Percentiles rank a stretch among this genome's conserved stretches.
Conservation (phyloP, 495 filamentous ascomycete genomes). For the Neurospora africana region DNA sequence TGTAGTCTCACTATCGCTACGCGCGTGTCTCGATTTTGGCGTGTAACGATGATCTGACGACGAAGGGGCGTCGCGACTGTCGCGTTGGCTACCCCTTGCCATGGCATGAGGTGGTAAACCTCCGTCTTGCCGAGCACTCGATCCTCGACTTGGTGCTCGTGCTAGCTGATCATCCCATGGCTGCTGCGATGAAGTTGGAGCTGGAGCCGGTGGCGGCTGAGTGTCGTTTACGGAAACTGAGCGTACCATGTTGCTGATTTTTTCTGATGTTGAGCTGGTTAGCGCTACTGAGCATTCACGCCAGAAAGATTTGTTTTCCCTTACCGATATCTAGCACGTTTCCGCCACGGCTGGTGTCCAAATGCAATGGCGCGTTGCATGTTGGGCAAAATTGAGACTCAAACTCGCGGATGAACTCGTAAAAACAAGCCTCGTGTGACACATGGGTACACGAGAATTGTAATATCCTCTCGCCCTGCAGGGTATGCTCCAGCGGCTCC, state of each 20-base stretch:
- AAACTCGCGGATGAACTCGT: conserved; percentile 93
- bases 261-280: conserved; percentile 48
- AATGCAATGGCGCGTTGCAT: conserved; percentile 82
- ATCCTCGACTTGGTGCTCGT: conserved; percentile 40
- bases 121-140: conserved; percentile 28
- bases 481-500: conserved; percentile 91
- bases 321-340: conserved; percentile 89
- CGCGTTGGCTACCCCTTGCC: conserved; percentile 28
- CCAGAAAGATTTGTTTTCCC: not conserved
- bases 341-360: conserved; percentile 91
- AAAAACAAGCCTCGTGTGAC: conserved; percentile 97
- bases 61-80: conserved; percentile 42
- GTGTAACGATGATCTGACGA: conserved; percentile 53
- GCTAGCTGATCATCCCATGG: conserved; percentile 39
- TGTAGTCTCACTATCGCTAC: conserved; percentile 58
- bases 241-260: conserved; percentile 89
- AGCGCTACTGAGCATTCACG: not conserved
- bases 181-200: conserved; percentile 26
- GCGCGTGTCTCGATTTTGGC: conserved; percentile 52
- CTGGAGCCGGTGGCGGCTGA: conserved; percentile 40
- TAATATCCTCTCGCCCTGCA: conserved; percentile 87
- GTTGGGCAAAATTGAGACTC: conserved; percentile 93
- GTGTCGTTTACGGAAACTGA: conserved; percentile 63
- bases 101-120: conserved; percentile 8
- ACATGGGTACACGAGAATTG: conserved; percentile 96